Percentiles rank a stretch among this genome's conserved stretches.
Conservation (phyloP, 495 filamentous ascomycete species). For the Penicillium tannophilum region DNA sequence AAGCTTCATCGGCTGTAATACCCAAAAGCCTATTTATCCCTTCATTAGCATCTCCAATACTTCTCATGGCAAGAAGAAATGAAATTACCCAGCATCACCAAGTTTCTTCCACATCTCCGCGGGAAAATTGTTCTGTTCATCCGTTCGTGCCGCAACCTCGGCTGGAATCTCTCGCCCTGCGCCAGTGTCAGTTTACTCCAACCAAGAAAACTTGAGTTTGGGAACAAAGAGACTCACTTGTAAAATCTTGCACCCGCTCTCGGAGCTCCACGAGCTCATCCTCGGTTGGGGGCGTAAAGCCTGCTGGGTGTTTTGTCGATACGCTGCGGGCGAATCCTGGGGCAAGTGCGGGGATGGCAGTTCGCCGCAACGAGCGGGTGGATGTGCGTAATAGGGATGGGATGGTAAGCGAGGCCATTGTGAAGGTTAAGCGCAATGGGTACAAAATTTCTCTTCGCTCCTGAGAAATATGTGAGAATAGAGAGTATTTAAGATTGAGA, state of each 20-base stretch:
- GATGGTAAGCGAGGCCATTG: slow-evolving; percentile 36
- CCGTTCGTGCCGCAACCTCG: slow-evolving; percentile 77
- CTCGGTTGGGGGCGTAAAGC: slow-evolving; percentile 73
- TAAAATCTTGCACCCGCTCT: slow-evolving; percentile 91
- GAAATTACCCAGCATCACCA: slow-evolving; percentile 71
- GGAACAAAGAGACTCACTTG: slow-evolving; percentile 45
- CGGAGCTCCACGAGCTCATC: slow-evolving; percentile 82
- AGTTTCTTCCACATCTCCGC: slow-evolving; percentile 91
- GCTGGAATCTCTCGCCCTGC: slow-evolving; percentile 67
- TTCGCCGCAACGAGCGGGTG: slow-evolving; percentile 28
- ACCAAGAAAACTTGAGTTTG: background rate
- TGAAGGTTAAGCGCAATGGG: slow-evolving; percentile 6
- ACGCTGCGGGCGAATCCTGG: slow-evolving; percentile 36
- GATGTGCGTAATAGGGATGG: slow-evolving; percentile 38
- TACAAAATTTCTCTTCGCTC: background rate
- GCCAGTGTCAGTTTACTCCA: slow-evolving; percentile 8
- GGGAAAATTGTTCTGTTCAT: slow-evolving; percentile 87
- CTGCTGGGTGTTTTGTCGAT: slow-evolving; percentile 81
- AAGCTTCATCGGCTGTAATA: slow-evolving; percentile 91
- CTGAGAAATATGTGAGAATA: slow-evolving; percentile 1
- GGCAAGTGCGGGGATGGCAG: slow-evolving; percentile 36
- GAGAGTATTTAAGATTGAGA: slow-evolving; percentile 17
- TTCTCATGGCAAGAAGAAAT: background rate
- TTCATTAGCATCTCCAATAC: slow-evolving; percentile 9
- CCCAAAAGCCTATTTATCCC: slow-evolving; percentile 72